These are phyloP conservation scores for Heterobasidion annosum DNA, from an alignment of 1,284 basidiomycete species.

Conservation along the genomic window DNA sequence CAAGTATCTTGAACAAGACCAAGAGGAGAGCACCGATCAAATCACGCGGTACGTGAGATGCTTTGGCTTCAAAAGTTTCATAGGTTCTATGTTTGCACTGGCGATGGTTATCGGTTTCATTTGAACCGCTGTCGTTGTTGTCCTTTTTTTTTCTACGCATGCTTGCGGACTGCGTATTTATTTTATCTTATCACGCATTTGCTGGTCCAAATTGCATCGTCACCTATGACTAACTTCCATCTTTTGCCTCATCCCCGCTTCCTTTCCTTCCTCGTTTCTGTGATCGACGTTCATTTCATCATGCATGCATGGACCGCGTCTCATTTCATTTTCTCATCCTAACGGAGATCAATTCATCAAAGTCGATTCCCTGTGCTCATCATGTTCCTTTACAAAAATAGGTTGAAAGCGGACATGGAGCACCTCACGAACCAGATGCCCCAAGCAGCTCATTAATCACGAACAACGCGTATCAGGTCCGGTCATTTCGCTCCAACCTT, in stretches of 20 bases:
- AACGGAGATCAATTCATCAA: neutral
- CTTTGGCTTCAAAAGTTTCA: constrained; percentile 49
- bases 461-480: constrained; percentile 18
- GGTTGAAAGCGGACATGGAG: constrained; percentile 60
- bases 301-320: constrained; percentile 7
- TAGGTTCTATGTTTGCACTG: constrained; percentile 43
- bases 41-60: constrained; percentile 69
- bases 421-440: constrained; percentile 31
- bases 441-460: constrained; percentile 4
- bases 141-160: constrained; percentile 3
- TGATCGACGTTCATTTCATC: neutral
- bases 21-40: constrained; percentile 64
- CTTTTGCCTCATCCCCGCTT: neutral
- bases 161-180: constrained; percentile 12
- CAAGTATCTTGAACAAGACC: constrained; percentile 65
- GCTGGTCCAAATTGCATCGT: neutral
- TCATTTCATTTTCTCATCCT: constrained; percentile 12
- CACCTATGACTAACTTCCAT: neutral
- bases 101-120: constrained; percentile 47
- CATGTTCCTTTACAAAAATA: constrained; percentile 18
- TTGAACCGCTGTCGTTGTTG: constrained; percentile 21
- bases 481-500: constrained; percentile 9
- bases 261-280: neutral
- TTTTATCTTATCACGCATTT: constrained; percentile 27
- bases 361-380: constrained; percentile 9